Evolutionary conservation across 2,329 filamentous ascomycete species (phyloP).

Genomic region (Penicillium brasilianum): DNA sequence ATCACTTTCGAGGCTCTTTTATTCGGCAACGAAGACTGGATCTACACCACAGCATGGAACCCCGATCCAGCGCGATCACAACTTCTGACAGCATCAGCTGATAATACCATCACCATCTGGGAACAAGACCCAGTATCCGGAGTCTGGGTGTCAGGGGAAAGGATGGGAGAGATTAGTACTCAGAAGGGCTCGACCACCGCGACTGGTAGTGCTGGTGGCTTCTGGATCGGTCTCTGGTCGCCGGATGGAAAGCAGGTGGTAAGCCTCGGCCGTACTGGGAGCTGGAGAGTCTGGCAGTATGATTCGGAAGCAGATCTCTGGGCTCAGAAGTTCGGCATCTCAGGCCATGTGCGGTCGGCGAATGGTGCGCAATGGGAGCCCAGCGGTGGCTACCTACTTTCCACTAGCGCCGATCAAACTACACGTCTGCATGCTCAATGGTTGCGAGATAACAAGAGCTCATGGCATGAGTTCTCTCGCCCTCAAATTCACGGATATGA

Average conservation of each 20-base stretch:
- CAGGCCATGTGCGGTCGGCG: slow-evolving; percentile 82
- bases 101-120: slow-evolving; percentile 95
- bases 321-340: slow-evolving; percentile 76
- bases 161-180: slow-evolving; percentile 89
- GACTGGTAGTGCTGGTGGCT: slow-evolving; percentile 92
- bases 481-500: slow-evolving; percentile 99
- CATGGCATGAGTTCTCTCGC: slow-evolving; percentile 95
- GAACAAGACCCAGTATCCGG: slow-evolving; percentile 81
- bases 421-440: slow-evolving; percentile 85
- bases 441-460: slow-evolving; percentile 59
- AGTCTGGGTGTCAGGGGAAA: slow-evolving; percentile 84
- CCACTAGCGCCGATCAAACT: slow-evolving; percentile 90
- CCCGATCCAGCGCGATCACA: slow-evolving; percentile 63
- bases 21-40: slow-evolving; percentile 97
- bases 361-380: slow-evolving; percentile 84
- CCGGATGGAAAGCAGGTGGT: slow-evolving; percentile 75
- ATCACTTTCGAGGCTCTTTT: slow-evolving; percentile 93
- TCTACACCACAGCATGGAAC: slow-evolving; percentile 85
- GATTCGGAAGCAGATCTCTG: slow-evolving; percentile 68
- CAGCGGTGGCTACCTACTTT: slow-evolving; percentile 81
- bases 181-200: slow-evolving; percentile 96
- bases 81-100: slow-evolving; percentile 87
- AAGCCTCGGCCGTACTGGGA: slow-evolving; percentile 86
- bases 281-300: slow-evolving; percentile 86
- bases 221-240: slow-evolving; percentile 95